Evolutionary conservation across 139 green algal genomes (phyloP).

Genomic region (Trebouxia sp.): DNA sequence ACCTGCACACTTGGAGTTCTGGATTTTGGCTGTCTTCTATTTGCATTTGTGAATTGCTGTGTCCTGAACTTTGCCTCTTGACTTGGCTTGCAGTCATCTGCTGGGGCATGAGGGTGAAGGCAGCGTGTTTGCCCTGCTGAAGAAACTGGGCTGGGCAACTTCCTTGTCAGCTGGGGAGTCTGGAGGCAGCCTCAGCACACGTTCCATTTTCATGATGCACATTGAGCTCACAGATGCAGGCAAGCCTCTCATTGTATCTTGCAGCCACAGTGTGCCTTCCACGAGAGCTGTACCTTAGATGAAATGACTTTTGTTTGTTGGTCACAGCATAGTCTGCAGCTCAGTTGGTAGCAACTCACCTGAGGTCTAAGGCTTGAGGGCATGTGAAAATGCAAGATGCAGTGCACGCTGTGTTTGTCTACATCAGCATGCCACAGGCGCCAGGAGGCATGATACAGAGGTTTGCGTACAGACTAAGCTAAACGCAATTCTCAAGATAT

Average conservation of each 20-base stretch:
- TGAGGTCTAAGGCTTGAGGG: too few species aligned
- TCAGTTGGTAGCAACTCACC: too few species aligned
- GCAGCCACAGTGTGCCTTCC: too few species aligned
- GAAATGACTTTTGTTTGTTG: too few species aligned
- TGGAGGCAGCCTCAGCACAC: conserved; percentile 46
- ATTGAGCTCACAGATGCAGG: conserved; percentile 69
- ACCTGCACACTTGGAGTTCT: too few species aligned
- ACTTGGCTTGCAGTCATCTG: conserved; percentile 24
- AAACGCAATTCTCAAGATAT: too few species aligned
- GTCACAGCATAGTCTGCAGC: too few species aligned
- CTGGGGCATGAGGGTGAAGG: conserved; percentile 80
- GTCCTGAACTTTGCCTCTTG: not conserved
- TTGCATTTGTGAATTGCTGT: too few species aligned
- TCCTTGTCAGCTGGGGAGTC: conserved; percentile 69
- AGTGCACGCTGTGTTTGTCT: conserved; percentile 61
- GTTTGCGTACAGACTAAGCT: too few species aligned
- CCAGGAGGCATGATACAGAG: not conserved
- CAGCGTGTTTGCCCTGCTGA: conserved; percentile 84
- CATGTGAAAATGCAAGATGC: conserved; percentile 56
- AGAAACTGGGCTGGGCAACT: conserved; percentile 68
- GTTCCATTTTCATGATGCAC: conserved; percentile 57
- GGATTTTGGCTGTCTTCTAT: too few species aligned
- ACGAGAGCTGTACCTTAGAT: too few species aligned
- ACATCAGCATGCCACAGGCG: conserved; percentile 13
- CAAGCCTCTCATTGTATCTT: too few species aligned